These are phyloP conservation scores for Tagetes erecta DNA, from an alignment of 129 eudicot genomes.

Conservation along the genomic window DNA sequence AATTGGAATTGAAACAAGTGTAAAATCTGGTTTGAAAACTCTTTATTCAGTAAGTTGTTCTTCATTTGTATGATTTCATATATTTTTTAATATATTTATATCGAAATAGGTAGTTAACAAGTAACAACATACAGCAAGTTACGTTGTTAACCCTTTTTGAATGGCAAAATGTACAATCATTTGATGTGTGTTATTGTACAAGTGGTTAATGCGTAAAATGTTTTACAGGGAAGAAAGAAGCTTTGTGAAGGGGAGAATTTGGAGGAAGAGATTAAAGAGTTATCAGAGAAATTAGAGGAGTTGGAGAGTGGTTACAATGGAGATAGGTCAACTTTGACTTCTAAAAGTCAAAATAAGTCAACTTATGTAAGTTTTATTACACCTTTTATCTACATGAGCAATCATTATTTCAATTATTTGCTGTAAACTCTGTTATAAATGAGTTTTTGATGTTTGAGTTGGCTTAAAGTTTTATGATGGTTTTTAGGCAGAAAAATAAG, in stretches of 20 bases:
- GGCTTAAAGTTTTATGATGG: no score
- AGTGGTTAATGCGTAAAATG: not conserved
- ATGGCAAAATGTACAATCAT: no score
- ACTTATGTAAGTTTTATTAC: slow-evolving; percentile 41
- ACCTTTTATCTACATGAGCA: not conserved
- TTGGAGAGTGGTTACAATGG: slow-evolving; percentile 46
- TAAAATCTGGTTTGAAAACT: slow-evolving; percentile 64
- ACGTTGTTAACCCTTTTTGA: no score
- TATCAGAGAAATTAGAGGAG: slow-evolving; percentile 62
- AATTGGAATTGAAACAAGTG: slow-evolving; percentile 50
- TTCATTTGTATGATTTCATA: no score
- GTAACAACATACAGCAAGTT: no score
- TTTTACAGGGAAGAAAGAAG: slow-evolving; percentile 68
- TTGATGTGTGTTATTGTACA: not conserved
- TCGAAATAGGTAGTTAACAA: no score
- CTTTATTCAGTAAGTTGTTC: slow-evolving; percentile 62
- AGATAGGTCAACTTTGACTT: slow-evolving; percentile 31
- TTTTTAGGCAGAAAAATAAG: no score
- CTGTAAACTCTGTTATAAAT: no score
- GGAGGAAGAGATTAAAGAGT: slow-evolving; percentile 77
- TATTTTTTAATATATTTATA: no score
- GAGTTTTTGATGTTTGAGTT: no score
- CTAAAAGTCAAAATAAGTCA: slow-evolving; percentile 36
- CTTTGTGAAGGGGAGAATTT: slow-evolving; percentile 67
- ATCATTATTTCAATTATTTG: no score